Base-by-base conservation (phyloP, 2,329 filamentous ascomycete genomes). In the Fusarium albidum region DNA sequence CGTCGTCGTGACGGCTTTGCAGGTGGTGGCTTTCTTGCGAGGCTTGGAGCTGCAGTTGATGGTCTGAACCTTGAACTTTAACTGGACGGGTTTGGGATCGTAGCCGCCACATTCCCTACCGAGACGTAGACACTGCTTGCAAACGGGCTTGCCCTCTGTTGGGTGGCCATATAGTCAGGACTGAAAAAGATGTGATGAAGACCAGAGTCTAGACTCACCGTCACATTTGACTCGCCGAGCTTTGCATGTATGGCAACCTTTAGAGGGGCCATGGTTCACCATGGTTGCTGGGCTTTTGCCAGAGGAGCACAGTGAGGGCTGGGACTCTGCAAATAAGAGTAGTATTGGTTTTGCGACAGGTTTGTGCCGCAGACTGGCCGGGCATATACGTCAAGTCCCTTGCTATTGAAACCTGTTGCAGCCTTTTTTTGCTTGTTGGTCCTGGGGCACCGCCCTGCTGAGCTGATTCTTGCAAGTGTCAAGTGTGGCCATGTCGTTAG, bases 201-300 rank as follows among this genome's bases (percentile, higher is more conserved):
- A 21, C 4, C 7, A 21, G 21, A 21, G 7, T 5, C 21, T 21
- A 21, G 21, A 21, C 21, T 21, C 5, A 21, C 21, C 50, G 41
- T 57, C 54, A 37, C 54, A 57, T 25, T 57, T 57, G 15, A 57
- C 35, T 5, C 54, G 45, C 4, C 54, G 33, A n/a, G 46, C 9
- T 21, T 53, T 54, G 42, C 54, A 57, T 6, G 54, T 57, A 33
- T 47, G 45, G 38, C 54, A 57, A 21, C 50, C 50, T 14, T 50
- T 54, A n/a, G 54, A 54, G 37, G 37, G 54, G 8, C 50, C 55
- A 25, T 32, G 55, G 29, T 57, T 57, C 15, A 55, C 55, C 55
- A 57, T 57, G 13, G 25, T 29, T 12, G 15, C 18, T 42, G 21
- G 15, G 32, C 10, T 12, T 48, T 4, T 8, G 9, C 27, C 11